Conservation (phyloP, 2,329 filamentous ascomycete genomes). For the Fusarium paranaense region DNA sequence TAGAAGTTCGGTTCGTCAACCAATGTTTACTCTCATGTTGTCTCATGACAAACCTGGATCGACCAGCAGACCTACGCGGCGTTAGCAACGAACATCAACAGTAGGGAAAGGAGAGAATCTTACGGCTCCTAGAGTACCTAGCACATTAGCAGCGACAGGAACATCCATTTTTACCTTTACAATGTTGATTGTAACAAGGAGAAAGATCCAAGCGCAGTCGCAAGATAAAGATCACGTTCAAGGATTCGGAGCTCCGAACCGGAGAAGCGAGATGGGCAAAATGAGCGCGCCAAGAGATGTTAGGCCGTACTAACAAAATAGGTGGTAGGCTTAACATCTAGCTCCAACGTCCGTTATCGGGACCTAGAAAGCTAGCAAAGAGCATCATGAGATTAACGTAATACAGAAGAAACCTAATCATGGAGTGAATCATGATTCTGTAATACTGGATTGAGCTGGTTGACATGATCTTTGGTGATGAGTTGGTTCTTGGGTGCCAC, state of each 20-base stretch:
- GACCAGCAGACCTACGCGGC: slow-evolving; percentile 68
- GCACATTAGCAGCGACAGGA: slow-evolving; percentile 66
- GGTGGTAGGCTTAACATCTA: slow-evolving; percentile 14
- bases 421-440: not conserved
- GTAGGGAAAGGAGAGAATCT: slow-evolving; percentile 9
- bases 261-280: not conserved
- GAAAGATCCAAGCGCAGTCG: not conserved
- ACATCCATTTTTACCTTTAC: slow-evolving; percentile 58
- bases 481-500: not conserved
- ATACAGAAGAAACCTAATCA: not conserved
- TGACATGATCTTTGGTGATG: not conserved
- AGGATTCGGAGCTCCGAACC: not conserved
- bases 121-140: slow-evolving; percentile 70
- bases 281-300: slow-evolving; percentile 16
- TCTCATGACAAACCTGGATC: slow-evolving; percentile 60
- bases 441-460: not conserved
- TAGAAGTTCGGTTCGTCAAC: slow-evolving; percentile 46
- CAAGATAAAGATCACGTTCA: not conserved
- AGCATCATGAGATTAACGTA: not conserved
- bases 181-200: not conserved
- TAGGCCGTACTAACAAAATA: not conserved
- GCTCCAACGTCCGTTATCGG: not conserved
- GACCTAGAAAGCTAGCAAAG: not conserved
- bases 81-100: not conserved
- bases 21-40: too few species aligned